Conservation (phyloP, 176 grass and related monocot genomes). For the Eragrostis nindensis region DNA sequence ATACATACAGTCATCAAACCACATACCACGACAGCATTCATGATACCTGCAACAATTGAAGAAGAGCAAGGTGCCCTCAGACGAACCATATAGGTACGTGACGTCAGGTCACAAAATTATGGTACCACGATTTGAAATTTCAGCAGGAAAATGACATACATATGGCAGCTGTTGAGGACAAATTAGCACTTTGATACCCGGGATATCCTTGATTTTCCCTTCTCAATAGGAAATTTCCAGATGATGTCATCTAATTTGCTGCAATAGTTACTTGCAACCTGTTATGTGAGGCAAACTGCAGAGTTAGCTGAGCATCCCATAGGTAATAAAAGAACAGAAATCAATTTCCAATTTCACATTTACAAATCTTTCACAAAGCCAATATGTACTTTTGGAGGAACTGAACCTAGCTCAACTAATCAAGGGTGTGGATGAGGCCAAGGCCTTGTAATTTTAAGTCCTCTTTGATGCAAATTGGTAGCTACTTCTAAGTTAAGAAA, state of each 20-base stretch:
- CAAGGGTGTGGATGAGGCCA: not conserved
- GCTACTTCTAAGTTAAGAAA: not conserved
- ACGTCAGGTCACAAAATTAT: conserved; percentile 10
- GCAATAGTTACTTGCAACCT: conserved; percentile 84
- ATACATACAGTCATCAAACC: conserved; percentile 14
- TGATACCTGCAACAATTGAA: conserved; percentile 42
- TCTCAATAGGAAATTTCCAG: conserved; percentile 71
- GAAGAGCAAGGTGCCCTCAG: not conserved
- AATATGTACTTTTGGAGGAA: not conserved
- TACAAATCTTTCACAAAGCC: conserved; percentile 13
- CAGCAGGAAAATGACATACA: conserved; percentile 9
- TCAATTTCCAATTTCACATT: conserved; percentile 8
- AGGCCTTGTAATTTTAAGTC: not conserved
- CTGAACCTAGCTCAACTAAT: not conserved
- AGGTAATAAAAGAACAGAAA: conserved; percentile 23
- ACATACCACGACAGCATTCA: not conserved
- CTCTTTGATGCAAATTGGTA: not conserved
- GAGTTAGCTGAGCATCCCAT: conserved; percentile 23
- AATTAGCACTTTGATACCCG: conserved; percentile 53
- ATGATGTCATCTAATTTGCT: conserved; percentile 94
- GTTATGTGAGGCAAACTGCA: conserved; percentile 23
- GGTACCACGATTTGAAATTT: not conserved
- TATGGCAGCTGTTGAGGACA: not conserved
- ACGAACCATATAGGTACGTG: not conserved
- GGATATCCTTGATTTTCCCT: conserved; percentile 63